Evolutionary conservation across 2,329 filamentous ascomycete species (phyloP).

Genomic region (Neocatenulostroma microsporum): DNA sequence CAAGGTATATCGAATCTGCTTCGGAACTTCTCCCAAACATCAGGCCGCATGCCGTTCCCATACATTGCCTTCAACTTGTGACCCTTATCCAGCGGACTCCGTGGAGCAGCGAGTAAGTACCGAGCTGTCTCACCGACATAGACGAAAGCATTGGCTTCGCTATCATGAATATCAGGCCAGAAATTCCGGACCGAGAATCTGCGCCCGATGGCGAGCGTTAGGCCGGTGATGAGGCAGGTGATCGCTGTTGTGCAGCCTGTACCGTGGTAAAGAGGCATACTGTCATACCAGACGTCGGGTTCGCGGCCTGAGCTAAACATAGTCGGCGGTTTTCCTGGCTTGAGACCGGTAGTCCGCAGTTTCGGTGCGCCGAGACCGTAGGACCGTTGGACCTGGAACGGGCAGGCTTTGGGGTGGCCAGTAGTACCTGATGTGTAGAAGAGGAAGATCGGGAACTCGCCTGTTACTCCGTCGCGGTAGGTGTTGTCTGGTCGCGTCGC

Average conservation of each 20-base stretch:
- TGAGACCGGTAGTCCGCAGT: conserved; percentile 30
- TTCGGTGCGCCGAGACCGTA: conserved; percentile 33
- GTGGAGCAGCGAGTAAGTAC: conserved; percentile 62
- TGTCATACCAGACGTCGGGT: conserved; percentile 62
- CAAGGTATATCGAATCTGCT: conserved; percentile 50
- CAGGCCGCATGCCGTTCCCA: conserved; percentile 59
- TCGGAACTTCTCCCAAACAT: conserved; percentile 74
- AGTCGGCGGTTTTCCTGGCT: conserved; percentile 11
- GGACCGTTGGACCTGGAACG: conserved; percentile 49
- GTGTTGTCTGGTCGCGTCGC: conserved; percentile 48
- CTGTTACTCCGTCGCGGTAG: conserved; percentile 46
- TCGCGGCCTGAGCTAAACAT: conserved; percentile 24
- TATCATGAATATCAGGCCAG: conserved; percentile 64
- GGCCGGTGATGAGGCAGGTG: conserved; percentile 46
- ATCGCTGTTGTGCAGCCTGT: conserved; percentile 59
- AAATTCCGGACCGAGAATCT: conserved; percentile 65
- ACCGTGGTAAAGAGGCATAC: conserved; percentile 72
- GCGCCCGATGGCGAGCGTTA: conserved; percentile 56
- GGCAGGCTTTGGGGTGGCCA: conserved; percentile 64
- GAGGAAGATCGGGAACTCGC: conserved; percentile 51
- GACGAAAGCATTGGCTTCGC: conserved; percentile 61
- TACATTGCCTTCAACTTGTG: conserved; percentile 55
- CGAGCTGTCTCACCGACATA: conserved; percentile 73
- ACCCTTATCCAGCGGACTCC: conserved; percentile 51
- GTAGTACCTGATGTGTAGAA: conserved; percentile 74